Evolutionary conservation across 495 filamentous ascomycete species (phyloP).

Genomic region (Penicillium pulvis): DNA sequence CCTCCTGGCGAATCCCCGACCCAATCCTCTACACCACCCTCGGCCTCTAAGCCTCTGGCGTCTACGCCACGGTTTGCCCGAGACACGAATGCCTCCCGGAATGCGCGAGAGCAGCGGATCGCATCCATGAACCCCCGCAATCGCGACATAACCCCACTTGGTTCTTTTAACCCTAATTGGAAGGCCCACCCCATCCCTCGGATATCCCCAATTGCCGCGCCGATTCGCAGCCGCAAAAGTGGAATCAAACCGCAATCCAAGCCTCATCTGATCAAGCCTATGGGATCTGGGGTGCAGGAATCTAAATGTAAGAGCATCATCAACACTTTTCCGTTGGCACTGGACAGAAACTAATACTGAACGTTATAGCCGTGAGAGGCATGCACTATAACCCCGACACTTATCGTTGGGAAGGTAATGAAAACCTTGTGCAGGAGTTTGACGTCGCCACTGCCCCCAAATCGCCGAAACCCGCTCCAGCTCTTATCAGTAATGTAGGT

Average conservation of each 20-base stretch:
- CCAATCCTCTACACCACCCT: slow-evolving; percentile 58
- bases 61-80: slow-evolving; percentile 83
- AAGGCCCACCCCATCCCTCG: slow-evolving; percentile 71
- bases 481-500: slow-evolving; percentile 89
- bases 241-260: slow-evolving; percentile 59
- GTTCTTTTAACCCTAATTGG: slow-evolving; percentile 73
- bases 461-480: slow-evolving; percentile 72
- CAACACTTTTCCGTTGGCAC: slow-evolving; percentile 13
- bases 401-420: slow-evolving; percentile 94
- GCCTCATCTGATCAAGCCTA: slow-evolving; percentile 71
- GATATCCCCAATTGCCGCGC: slow-evolving; percentile 39
- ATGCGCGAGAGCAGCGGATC: slow-evolving; percentile 83
- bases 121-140: slow-evolving; percentile 49
- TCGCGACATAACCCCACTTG: slow-evolving; percentile 58
- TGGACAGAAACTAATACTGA: slow-evolving; percentile 5
- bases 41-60: slow-evolving; percentile 46
- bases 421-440: slow-evolving; percentile 77
- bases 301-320: slow-evolving; percentile 61
- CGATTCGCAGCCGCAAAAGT: slow-evolving; percentile 56
- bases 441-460: slow-evolving; percentile 52
- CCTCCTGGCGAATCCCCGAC: slow-evolving; percentile 52
- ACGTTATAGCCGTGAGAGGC: slow-evolving; percentile 72
- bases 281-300: slow-evolving; percentile 61
- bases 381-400: slow-evolving; percentile 91
- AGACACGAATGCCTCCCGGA: slow-evolving; percentile 87